Conservation (phyloP, 768 basidiomycete genomes). For the Fistulinella prunicolor region DNA sequence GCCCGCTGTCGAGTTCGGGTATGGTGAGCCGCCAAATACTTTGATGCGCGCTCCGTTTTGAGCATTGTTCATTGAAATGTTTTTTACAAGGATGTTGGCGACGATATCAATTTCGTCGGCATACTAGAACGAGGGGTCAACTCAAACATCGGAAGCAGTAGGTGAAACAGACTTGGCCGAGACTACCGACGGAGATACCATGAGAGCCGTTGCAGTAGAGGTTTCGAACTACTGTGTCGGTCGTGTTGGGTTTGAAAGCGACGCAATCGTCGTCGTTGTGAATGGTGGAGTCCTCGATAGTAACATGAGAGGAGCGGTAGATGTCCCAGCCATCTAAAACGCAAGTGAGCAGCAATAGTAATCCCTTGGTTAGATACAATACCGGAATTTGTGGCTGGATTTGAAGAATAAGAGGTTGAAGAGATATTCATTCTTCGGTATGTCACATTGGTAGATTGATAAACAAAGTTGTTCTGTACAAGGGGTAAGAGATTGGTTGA, state of each 20-base stretch:
- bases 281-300: conserved; percentile 37
- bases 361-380: neutral
- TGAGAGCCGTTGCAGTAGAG: conserved; percentile 38
- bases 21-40: conserved; percentile 45
- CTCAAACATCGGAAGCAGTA: neutral
- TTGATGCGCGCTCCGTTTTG: conserved; percentile 53
- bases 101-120: conserved; percentile 42
- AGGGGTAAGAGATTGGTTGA: neutral
- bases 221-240: conserved; percentile 39
- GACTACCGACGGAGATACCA: conserved; percentile 49
- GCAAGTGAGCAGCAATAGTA: neutral
- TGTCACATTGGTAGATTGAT: conserved; percentile 40
- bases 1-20: conserved; percentile 37
- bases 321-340: conserved; percentile 47
- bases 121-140: conserved; percentile 23
- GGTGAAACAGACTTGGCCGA: conserved; percentile 36
- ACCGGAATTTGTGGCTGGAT: conserved; percentile 36
- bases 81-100: conserved; percentile 40
- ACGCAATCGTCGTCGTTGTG: conserved; percentile 44
- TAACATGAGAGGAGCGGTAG: conserved; percentile 37
- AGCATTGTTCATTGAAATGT: conserved; percentile 44
- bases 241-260: conserved; percentile 31
- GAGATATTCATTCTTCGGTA: conserved; percentile 39
- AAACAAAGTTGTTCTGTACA: conserved; percentile 38
- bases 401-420: conserved; percentile 34